Evolutionary conservation across 1,284 basidiomycete genomes (phyloP).

Genomic region (Chalciporus sp.): DNA sequence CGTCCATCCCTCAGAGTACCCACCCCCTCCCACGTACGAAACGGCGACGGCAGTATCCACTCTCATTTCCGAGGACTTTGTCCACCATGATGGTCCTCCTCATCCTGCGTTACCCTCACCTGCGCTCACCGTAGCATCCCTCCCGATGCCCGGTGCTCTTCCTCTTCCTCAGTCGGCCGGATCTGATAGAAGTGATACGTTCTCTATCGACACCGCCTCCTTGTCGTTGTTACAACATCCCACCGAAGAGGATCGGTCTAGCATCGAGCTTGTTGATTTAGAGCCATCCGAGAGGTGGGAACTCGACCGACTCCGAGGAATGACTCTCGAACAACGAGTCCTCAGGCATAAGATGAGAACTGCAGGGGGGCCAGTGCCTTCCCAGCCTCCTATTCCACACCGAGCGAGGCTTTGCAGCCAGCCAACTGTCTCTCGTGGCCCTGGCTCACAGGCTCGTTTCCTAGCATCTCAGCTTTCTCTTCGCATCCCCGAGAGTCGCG

Average conservation of each 20-base stretch:
- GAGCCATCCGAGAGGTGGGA: constrained; percentile 36
- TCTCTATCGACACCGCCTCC: constrained; percentile 23
- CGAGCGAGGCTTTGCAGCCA: constrained; percentile 35
- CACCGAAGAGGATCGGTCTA: constrained; percentile 28
- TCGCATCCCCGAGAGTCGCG: constrained; percentile 35
- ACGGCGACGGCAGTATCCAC: constrained; percentile 34
- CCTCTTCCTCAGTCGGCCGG: constrained; percentile 5
- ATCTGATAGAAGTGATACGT: constrained; percentile 29
- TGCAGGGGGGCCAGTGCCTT: background rate
- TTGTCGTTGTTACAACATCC: constrained; percentile 14
- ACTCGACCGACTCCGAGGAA: constrained; percentile 31
- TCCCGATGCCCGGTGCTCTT: constrained; percentile 18
- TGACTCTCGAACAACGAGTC: constrained; percentile 33
- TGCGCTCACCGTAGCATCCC: constrained; percentile 29
- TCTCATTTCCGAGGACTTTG: constrained; percentile 32
- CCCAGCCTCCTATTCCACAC: constrained; percentile 16
- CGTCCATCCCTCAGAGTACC: constrained; percentile 26
- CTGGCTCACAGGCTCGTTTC: constrained; percentile 34
- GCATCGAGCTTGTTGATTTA: constrained; percentile 35
- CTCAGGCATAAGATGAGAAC: constrained; percentile 27
- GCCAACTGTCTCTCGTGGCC: constrained; percentile 29
- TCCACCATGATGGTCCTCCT: constrained; percentile 29
- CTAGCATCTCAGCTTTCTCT: constrained; percentile 35
- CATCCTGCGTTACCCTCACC: constrained; percentile 28
- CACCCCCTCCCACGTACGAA: constrained; percentile 34